Base-by-base conservation (phyloP, 2,329 filamentous ascomycete species). In the Xylariaceae sp. region DNA sequence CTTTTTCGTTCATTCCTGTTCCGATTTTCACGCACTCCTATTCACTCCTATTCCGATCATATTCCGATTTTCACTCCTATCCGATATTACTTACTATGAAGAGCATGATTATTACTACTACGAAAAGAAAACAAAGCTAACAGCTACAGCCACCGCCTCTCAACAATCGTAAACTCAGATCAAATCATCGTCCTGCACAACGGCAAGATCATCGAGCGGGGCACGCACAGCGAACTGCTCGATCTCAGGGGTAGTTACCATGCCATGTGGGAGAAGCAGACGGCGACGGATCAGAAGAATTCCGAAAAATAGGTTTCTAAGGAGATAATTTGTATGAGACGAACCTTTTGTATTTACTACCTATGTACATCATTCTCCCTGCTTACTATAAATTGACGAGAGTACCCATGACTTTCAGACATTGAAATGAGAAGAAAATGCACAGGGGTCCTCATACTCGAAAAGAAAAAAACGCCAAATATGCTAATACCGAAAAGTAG, bases 131-230 rank as follows among this genome's bases (percentile, higher is more conserved):
- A 45, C 42, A 6, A 34, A 30, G 10, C 57, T 64, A 49, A 64
- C 57, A 49, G 2, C 30, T 0, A 5, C 4, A 80, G 78, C 1
- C 82, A 85, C 66, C 76, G 82, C 8, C 73, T 85, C 10, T 84
- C 82, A 1, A 86, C 83, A 1, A 81, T 86, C 59, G 78, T 78
- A 8, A 78, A 76, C 45, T 80, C 81, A 0, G 80, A 84, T 60
- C 77, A 79, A 59, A 82, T 84, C 54, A 65, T 84, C 7, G 82
- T 84, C 2, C 75, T 84, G 10, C 74, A 80, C 57, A 73, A 79
- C 54, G 82, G 82, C 6, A 73, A 74, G 50, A 76, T 84, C 11
- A 73, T 77, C 4, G 81, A 84, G 66, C 72, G 74, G 34, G 82
- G 82, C 11, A 77, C 75, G 3, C 82, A 84, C 61, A 66, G 70